phyloP scores from a whole-genome alignment of 108 stramenopile genomes.

The Ochromonas danica region DNA sequence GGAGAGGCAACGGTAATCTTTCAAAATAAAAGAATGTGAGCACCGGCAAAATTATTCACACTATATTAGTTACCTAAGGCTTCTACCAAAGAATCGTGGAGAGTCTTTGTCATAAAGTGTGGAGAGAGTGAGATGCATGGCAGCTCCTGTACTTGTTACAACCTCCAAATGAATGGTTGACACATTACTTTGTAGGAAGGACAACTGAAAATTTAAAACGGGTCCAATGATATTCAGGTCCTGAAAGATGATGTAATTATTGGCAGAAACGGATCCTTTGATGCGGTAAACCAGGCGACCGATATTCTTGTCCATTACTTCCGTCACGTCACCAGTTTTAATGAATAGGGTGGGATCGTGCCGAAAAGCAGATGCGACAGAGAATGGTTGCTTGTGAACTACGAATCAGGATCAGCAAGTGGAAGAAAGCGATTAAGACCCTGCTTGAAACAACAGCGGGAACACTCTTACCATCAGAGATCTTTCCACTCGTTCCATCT shows the following conservation, averaged over 20 bases:
- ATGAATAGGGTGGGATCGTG: background rate
- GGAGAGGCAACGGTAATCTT: background rate
- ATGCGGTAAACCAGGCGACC: background rate
- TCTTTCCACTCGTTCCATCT: too few relatives aligned
- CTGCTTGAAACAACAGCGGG: slow-evolving; percentile 30
- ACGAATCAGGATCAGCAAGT: background rate
- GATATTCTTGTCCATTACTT: slow-evolving; percentile 27
- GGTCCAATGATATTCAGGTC: slow-evolving; percentile 4
- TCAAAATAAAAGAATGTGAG: too few relatives aligned
- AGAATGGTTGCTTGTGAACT: background rate
- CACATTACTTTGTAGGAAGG: background rate
- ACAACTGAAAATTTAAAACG: slow-evolving; percentile 1
- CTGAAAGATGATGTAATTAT: slow-evolving; percentile 12
- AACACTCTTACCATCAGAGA: slow-evolving; percentile 24
- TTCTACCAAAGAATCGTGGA: slow-evolving; percentile 12
- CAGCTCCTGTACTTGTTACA: background rate
- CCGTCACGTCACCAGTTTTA: background rate
- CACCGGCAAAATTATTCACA: too few relatives aligned
- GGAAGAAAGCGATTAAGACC: background rate
- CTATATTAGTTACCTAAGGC: slow-evolving; percentile 11
- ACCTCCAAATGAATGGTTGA: slow-evolving; percentile 30
- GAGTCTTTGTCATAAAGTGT: slow-evolving; percentile 11
- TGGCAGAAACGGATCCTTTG: slow-evolving; percentile 33
- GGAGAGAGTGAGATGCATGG: slow-evolving; percentile 11
- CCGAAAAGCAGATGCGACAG: background rate